Evolutionary conservation across 805 yeast genomes (phyloP), one percentile per base, ranked within the genome.

Genomic region (Cyberlindnera euphorbiiphila): DNA sequence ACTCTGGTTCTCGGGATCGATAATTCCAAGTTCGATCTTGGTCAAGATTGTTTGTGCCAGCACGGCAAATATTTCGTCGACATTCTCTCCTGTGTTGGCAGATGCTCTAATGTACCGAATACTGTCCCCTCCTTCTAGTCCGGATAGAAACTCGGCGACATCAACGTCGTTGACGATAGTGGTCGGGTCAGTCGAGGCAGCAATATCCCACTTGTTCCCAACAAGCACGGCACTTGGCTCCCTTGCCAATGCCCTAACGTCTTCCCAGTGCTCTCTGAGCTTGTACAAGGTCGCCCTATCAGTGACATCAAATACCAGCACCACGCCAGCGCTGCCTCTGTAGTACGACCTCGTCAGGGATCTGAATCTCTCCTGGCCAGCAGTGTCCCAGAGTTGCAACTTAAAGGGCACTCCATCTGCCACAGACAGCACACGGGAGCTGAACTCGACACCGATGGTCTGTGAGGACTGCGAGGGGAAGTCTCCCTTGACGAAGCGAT

Each of bases 1-100:
- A 31, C 61, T 64, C 14, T 62, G 59, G 37, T 64, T 62, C 41
- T 72, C 74, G 0, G 76, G 76, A 43, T 71, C 74, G 7, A 72
- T 51, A 5, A 49, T 55, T 1, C 77, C 78, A 20, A 66, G 52
- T 44, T 73, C 76, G 12, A 73, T 59, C 49, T 70, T 70, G 1
- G 74, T 60, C 20, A 71, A 46, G 3, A 73, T 66, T 46, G 62
- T 62, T 20, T 56, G 56, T 2, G 72, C 60, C 14, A 73, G 32
- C 13, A 56, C 50, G 12, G 57, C 51, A 37, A 73, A 73, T 2
- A 68, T 62, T 10, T 61, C 61, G n/a, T 57, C 58, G 4, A 72
- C 60, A 32, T 68, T 65, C n/a, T 51, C 51, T 6, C 73, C 72
- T 1, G 62, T 50, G 20, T 57, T 41, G 2, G 77, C 74, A 20